phyloP scores from a whole-genome alignment of 805 yeast species.

The Saccharomyces mikatae region DNA sequence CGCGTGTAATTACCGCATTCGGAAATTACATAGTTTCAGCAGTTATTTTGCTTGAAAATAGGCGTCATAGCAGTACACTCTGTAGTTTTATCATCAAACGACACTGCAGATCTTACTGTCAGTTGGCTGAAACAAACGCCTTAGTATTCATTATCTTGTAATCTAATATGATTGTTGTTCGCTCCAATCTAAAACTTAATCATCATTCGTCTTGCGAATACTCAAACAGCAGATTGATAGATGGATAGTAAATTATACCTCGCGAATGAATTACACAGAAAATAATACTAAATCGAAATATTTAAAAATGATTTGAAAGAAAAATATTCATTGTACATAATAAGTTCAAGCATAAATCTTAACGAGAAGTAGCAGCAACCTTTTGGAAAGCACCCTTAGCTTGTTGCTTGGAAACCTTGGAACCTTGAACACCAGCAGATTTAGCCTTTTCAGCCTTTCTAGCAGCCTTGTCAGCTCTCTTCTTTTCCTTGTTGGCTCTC shows the following conservation, averaged over 20 bases:
- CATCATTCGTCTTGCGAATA: not conserved
- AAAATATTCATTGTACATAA: constrained; percentile 1
- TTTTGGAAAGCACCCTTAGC: constrained; percentile 95
- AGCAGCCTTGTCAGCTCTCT: constrained; percentile 82
- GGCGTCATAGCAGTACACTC: not conserved
- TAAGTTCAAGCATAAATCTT: constrained; percentile 30
- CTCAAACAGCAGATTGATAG: not conserved
- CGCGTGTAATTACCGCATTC: not conserved
- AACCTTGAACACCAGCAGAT: constrained; percentile 62
- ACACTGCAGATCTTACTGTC: not conserved
- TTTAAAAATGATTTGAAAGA: constrained; percentile 1
- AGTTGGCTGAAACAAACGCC: not conserved
- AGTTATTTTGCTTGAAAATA: not conserved
- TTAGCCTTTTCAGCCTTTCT: constrained; percentile 89
- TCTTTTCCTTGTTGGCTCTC: constrained; percentile 70
- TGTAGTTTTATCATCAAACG: not conserved
- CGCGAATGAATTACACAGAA: not conserved
- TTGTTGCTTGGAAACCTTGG: constrained; percentile 82
- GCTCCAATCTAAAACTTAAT: not conserved
- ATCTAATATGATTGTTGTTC: no score
- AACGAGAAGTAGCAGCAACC: constrained; percentile 92
- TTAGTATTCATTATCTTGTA: not conserved
- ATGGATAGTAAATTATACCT: not conserved
- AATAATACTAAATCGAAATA: not conserved
- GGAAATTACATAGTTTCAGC: not conserved